A percentile compares a stretch with the other conserved stretches of the same genome.
Conservation (phyloP, 2,329 filamentous ascomycete species). For the Phyllosticta capitalensis region DNA sequence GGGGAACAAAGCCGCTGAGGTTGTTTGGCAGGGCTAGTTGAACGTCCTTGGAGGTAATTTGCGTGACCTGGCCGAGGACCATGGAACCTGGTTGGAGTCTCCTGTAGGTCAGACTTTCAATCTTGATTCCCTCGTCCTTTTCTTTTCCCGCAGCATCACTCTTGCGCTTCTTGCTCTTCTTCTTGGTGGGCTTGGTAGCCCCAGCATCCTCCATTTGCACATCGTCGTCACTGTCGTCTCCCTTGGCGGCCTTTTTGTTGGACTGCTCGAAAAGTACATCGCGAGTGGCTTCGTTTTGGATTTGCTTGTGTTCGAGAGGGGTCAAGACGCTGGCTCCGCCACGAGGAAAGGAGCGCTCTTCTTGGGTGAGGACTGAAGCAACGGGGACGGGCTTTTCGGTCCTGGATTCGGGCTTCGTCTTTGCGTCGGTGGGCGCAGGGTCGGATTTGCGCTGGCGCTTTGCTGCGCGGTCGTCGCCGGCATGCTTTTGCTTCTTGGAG, state of each 20-base stretch:
- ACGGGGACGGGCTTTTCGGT: conserved; percentile 17
- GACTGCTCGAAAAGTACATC: conserved; percentile 85
- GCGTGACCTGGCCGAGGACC: conserved; percentile 75
- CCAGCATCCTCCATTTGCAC: conserved; percentile 31
- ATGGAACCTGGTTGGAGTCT: conserved; percentile 77
- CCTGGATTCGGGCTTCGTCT: conserved; percentile 21
- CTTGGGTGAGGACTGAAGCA: conserved; percentile 52
- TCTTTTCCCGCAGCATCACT: conserved; percentile 34
- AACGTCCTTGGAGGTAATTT: conserved; percentile 71
- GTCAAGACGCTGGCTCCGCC: conserved; percentile 86
- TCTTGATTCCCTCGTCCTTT: conserved; percentile 47
- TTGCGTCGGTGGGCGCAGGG: conserved; percentile 18
- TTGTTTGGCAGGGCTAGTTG: conserved; percentile 85
- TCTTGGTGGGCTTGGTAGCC: conserved; percentile 42
- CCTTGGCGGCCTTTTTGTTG: conserved; percentile 49
- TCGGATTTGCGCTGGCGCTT: conserved; percentile 30
- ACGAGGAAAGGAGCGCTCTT: conserved; percentile 85
- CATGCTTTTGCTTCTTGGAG: conserved; percentile 23
- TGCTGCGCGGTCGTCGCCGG: conserved; percentile 22
- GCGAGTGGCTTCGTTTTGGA: conserved; percentile 82
- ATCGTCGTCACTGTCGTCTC: conserved; percentile 40
- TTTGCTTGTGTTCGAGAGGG: conserved; percentile 91
- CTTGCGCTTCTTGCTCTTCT: conserved; percentile 38
- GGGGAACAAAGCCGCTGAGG: conserved; percentile 75
- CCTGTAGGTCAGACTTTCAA: conserved; percentile 88